Conservation (phyloP, 2,329 filamentous ascomycete genomes). For the Calonectria pauciramosa region DNA sequence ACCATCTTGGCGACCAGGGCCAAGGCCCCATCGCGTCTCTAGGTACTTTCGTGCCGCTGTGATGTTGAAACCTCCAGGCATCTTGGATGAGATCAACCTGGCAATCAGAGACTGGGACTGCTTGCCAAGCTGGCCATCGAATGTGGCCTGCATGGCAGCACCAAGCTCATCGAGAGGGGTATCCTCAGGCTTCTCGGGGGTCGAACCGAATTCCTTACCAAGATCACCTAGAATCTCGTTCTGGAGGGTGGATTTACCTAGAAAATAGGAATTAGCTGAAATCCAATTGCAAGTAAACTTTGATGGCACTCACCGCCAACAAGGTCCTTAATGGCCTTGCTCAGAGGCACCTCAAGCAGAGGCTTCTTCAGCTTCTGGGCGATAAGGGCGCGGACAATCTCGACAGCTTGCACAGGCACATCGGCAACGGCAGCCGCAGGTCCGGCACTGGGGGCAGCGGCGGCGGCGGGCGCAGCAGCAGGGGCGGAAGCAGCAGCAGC, state of each 20-base stretch:
- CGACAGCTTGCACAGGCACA: constrained; percentile 87
- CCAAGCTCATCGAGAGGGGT: constrained; percentile 95
- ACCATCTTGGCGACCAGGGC: constrained; percentile 88
- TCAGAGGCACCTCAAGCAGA: constrained; percentile 87
- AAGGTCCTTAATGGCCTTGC: constrained; percentile 98
- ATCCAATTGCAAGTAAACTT: background rate
- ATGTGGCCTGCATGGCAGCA: constrained; percentile 97
- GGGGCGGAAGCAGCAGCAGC: constrained; percentile 68
- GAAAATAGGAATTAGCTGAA: constrained; percentile 27
- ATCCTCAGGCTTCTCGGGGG: constrained; percentile 98
- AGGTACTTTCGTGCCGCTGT: constrained; percentile 95
- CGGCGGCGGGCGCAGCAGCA: constrained; percentile 67
- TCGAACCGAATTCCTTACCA: constrained; percentile 98
- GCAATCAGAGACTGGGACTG: constrained; percentile 94
- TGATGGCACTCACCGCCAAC: constrained; percentile 83
- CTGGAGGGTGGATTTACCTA: constrained; percentile 97
- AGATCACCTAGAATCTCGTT: constrained; percentile 98
- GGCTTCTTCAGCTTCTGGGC: constrained; percentile 99
- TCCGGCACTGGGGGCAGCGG: constrained; percentile 79
- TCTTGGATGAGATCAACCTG: constrained; percentile 96
- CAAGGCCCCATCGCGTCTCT: constrained; percentile 93
- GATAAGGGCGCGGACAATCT: constrained; percentile 89
- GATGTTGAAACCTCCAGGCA: constrained; percentile 99
- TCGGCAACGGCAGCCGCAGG: constrained; percentile 91
- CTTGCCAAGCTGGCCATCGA: constrained; percentile 98